phyloP scores from a whole-genome alignment of 2,329 filamentous ascomycete species.

The Mycosphaerella arachidis region DNA sequence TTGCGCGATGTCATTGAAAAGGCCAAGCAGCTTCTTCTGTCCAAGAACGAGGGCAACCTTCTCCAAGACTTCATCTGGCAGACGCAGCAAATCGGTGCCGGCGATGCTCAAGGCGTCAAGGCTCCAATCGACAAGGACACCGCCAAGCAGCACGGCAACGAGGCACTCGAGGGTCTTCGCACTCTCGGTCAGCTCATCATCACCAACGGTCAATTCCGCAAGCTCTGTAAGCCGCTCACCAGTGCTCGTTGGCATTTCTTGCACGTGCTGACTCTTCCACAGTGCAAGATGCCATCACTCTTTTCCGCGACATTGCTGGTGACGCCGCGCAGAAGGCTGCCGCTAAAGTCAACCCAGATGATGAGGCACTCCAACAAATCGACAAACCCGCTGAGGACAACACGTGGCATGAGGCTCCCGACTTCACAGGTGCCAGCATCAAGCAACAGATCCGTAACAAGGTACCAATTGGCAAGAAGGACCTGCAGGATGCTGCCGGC shows the following conservation, averaged over 20 bases:
- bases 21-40: slow-evolving; percentile 77
- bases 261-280: slow-evolving; percentile 9
- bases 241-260: slow-evolving; percentile 8
- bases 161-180: slow-evolving; percentile 77
- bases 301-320: slow-evolving; percentile 85
- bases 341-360: slow-evolving; percentile 66
- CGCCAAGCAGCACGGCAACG: slow-evolving; percentile 75
- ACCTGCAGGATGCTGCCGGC: slow-evolving; percentile 57
- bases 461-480: slow-evolving; percentile 52
- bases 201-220: slow-evolving; percentile 94
- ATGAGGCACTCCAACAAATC: slow-evolving; percentile 71
- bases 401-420: slow-evolving; percentile 65
- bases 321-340: slow-evolving; percentile 82
- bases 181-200: slow-evolving; percentile 85
- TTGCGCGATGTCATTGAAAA: slow-evolving; percentile 74
- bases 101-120: slow-evolving; percentile 57
- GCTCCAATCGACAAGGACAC: slow-evolving; percentile 69
- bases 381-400: slow-evolving; percentile 85
- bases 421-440: slow-evolving; percentile 60
- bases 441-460: slow-evolving; percentile 63
- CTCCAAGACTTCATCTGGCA: slow-evolving; percentile 98
- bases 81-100: slow-evolving; percentile 68
- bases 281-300: slow-evolving; percentile 73
- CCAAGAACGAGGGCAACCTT: slow-evolving; percentile 92
- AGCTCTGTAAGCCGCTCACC: slow-evolving; percentile 61